Evolutionary conservation across 441 rosid species (phyloP), one percentile per base, ranked within the genome.

Genomic region (Gossypium gossypioides): DNA sequence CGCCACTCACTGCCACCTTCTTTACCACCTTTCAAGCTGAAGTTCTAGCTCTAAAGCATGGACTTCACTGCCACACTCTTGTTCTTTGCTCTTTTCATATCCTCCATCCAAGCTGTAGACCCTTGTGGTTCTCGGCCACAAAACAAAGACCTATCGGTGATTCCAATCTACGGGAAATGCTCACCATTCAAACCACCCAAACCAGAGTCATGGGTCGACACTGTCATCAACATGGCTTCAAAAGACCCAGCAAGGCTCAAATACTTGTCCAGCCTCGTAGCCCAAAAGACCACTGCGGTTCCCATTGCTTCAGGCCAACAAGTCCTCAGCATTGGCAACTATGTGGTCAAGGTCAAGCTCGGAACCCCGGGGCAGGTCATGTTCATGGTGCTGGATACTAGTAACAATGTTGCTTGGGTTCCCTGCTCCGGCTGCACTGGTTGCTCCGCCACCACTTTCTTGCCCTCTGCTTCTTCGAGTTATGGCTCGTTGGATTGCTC

Each of bases 381-480:
- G 91, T 83, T 81, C 73, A 89, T 91, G 97, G 96, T 89, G 40
- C 80, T 93, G 5, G 97, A 93, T 79, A 91, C 90, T 2, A 89
- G 98, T 68, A 82, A 79, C 71, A 93, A 93, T 72, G 87, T 73
- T 21, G 86, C 94, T 13, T 91, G 96, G 96, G 82, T 83, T 50
- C 97, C 97, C 0, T 91, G 97, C 78, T 76, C 87, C 44, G 89
- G 87, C 0, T 91, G 97, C 76, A 24, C 62, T 3, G 96, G 91
- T 0, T 93, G 96, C 82, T 84, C 96, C 48, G 21, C 79, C 44
- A 71, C 87, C 69, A 76, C 78, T 15, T 89, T 91, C 80, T 42
- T 65, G 0, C 82, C 94, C 13, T 83, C 79, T 68, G 19, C 80
- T 12, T 88, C 97, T 12, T 56, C 98, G n/a, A 87, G 88, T 8